A percentile compares a stretch with the other conserved stretches of the same genome.
phyloP scores from a whole-genome alignment of 495 filamentous ascomycete species.

The Apiosordaria backusii region DNA sequence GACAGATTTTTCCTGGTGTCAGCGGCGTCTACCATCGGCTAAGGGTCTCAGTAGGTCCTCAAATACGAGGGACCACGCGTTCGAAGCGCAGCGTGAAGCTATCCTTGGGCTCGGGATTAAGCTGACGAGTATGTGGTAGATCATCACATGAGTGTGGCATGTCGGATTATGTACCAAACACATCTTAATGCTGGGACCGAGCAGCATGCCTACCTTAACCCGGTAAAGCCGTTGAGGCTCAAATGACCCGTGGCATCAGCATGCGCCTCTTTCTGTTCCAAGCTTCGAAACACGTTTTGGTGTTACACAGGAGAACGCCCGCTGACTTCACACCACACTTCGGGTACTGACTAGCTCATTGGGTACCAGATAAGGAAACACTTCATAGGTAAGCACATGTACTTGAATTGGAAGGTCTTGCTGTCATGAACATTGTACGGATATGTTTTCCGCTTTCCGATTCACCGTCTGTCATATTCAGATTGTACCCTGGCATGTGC shows the following conservation, averaged over 20 bases:
- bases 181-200: not conserved
- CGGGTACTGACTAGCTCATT: not conserved
- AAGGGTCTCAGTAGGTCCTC: not conserved
- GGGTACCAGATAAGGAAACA: not conserved
- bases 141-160: not conserved
- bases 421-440: not conserved
- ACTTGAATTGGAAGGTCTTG: not conserved
- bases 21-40: too few relatives aligned
- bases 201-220: not conserved
- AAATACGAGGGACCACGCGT: not conserved
- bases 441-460: not conserved
- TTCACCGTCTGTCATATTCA: not conserved
- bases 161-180: too few relatives aligned
- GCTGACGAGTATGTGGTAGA: not conserved
- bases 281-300: not conserved
- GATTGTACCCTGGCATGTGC: not conserved
- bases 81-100: not conserved
- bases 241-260: not conserved
- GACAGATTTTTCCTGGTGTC: too few relatives aligned
- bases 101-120: not conserved
- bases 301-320: not conserved
- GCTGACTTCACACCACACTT: not conserved
- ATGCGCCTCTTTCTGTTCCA: not conserved
- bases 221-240: not conserved
- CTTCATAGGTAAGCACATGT: not conserved